phyloP scores from a whole-genome alignment of 768 basidiomycete species.

The Agrocybe pediades region DNA sequence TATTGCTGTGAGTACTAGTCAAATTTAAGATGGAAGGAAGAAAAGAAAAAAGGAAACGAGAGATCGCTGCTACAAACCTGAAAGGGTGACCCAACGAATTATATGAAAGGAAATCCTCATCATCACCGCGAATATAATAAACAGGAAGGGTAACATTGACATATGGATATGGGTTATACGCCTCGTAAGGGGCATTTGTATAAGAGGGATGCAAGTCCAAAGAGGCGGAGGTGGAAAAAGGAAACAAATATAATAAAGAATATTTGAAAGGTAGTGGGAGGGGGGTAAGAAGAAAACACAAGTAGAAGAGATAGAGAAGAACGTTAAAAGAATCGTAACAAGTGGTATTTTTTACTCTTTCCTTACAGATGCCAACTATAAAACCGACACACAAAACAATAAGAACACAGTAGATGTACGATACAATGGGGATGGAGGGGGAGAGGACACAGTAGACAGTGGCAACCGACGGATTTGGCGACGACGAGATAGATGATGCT shows the following conservation, averaged over 20 bases:
- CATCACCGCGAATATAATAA: not conserved
- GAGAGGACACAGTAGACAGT: not conserved
- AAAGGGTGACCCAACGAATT: no score
- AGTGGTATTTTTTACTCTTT: constrained; percentile 3
- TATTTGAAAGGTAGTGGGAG: not conserved
- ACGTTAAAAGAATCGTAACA: constrained; percentile 1
- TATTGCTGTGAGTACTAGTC: no score
- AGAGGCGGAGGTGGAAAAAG: not conserved
- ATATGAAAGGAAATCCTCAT: not conserved
- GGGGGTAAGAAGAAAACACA: not conserved
- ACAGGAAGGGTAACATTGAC: not conserved
- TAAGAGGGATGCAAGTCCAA: not conserved
- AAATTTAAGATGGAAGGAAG: no score
- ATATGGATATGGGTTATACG: not conserved
- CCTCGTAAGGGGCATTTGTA: not conserved
- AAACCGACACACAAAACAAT: constrained; percentile 13
- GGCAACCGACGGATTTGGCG: not conserved
- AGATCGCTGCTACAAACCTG: no score
- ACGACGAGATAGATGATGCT: constrained; percentile 3
- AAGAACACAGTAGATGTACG: constrained; percentile 23
- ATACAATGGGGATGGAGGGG: constrained; percentile 16
- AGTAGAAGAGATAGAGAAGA: not conserved
- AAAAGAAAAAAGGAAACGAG: no score
- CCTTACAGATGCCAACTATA: not conserved
- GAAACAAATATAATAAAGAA: constrained; percentile 1